These are phyloP conservation scores for Fusarium sp. DNA, from an alignment of 2,329 filamentous ascomycete genomes.

Conservation along the genomic window DNA sequence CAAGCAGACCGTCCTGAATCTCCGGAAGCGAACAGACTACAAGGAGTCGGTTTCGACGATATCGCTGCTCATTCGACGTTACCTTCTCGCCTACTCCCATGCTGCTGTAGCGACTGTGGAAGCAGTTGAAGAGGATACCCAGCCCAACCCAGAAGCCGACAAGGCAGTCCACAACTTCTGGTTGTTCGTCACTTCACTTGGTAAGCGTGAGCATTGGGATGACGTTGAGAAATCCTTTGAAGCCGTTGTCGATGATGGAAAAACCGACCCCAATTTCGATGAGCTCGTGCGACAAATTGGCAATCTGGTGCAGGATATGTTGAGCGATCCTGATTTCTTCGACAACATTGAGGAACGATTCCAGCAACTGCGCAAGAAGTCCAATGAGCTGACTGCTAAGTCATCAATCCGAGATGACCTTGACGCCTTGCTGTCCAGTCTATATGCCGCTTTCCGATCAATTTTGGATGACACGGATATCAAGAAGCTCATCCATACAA, in stretches of 20 bases:
- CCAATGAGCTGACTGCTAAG: conserved; percentile 74
- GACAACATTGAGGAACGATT: conserved; percentile 75
- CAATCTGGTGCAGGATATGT: conserved; percentile 80
- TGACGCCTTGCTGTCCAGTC: conserved; percentile 77
- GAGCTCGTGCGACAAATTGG: conserved; percentile 79
- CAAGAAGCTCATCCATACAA: conserved; percentile 75
- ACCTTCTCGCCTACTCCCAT: conserved; percentile 81
- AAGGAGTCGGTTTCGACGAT: conserved; percentile 86
- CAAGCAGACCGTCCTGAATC: conserved; percentile 79
- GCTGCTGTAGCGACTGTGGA: conserved; percentile 76
- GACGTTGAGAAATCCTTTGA: conserved; percentile 76
- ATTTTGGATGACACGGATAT: conserved; percentile 80
- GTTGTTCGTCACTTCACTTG: conserved; percentile 83
- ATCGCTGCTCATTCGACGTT: conserved; percentile 80
- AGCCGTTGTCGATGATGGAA: conserved; percentile 78
- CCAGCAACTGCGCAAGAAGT: conserved; percentile 64
- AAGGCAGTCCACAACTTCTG: conserved; percentile 84
- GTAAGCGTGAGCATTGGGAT: conserved; percentile 81
- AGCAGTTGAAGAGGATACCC: conserved; percentile 76
- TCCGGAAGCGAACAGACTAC: conserved; percentile 85
- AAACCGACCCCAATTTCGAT: conserved; percentile 86
- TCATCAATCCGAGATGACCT: conserved; percentile 79
- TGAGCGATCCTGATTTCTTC: conserved; percentile 89
- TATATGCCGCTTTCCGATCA: conserved; percentile 75
- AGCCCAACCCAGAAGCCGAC: conserved; percentile 80